Conservation (phyloP, 805 yeast genomes). For the Cyberlindnera americana region DNA sequence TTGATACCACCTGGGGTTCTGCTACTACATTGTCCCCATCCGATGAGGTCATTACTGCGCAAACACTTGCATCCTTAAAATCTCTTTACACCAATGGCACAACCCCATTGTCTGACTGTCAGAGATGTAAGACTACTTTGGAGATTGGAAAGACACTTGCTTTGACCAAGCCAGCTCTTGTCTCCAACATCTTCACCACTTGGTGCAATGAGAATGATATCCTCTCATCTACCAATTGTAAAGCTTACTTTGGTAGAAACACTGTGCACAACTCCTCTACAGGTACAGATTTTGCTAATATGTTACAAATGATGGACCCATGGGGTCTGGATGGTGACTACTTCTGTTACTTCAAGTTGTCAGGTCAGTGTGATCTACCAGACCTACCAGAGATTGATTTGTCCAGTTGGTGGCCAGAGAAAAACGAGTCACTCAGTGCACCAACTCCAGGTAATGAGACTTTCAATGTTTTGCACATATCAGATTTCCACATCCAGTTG, state of each 20-base stretch:
- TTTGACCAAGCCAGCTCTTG: slow-evolving; percentile 36
- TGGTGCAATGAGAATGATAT: slow-evolving; percentile 41
- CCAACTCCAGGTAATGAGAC: slow-evolving; percentile 43
- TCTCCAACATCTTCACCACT: slow-evolving; percentile 36
- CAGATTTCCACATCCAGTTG: slow-evolving; percentile 62
- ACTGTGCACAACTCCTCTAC: slow-evolving; percentile 35
- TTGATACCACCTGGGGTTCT: slow-evolving; percentile 12
- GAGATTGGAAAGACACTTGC: slow-evolving; percentile 37
- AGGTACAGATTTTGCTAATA: slow-evolving; percentile 48
- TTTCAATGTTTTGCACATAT: slow-evolving; percentile 60
- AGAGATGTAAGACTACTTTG: slow-evolving; percentile 34
- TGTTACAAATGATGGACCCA: slow-evolving; percentile 50
- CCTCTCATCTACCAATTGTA: slow-evolving; percentile 28
- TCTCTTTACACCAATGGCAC: slow-evolving; percentile 19
- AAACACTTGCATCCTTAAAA: slow-evolving; percentile 15
- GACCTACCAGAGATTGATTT: slow-evolving; percentile 46
- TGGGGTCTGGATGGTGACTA: slow-evolving; percentile 53
- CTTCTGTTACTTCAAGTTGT: slow-evolving; percentile 52
- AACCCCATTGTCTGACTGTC: slow-evolving; percentile 25
- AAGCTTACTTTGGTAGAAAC: slow-evolving; percentile 33
- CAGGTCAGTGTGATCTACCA: slow-evolving; percentile 49
- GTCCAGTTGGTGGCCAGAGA: slow-evolving; percentile 41
- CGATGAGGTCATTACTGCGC: slow-evolving; percentile 12
- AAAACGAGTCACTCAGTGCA: slow-evolving; percentile 36
- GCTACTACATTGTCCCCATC: slow-evolving; percentile 12